phyloP scores from a whole-genome alignment of 441 rosid species.

The Rhodomyrtus psidioides region DNA sequence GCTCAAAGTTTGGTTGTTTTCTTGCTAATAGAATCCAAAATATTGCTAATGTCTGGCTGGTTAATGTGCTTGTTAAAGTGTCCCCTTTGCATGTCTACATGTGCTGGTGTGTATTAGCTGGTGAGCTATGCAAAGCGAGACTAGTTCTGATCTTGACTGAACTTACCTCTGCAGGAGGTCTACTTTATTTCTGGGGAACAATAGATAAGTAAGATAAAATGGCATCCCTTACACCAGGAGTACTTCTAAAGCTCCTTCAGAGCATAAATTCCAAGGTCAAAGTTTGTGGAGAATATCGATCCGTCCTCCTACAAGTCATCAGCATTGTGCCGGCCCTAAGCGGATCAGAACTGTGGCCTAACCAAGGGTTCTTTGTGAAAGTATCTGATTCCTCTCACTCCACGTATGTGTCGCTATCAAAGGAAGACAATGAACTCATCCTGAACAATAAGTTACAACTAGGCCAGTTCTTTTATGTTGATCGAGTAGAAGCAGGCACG shows the following conservation, averaged over 20 bases:
- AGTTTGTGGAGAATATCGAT: constrained; percentile 74
- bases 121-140: neutral
- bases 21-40: neutral
- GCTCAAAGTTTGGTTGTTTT: neutral
- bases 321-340: constrained; percentile 86
- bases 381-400: constrained; percentile 93
- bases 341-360: constrained; percentile 89
- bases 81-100: neutral
- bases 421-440: constrained; percentile 78
- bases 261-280: constrained; percentile 55
- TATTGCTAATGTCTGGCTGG: neutral
- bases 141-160: neutral
- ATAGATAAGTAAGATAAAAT: constrained; percentile 8
- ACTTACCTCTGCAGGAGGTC: neutral
- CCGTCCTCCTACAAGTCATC: constrained; percentile 83
- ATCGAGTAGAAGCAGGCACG: constrained; percentile 55
- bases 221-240: constrained; percentile 86
- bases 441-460: constrained; percentile 72
- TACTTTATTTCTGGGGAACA: neutral
- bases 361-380: constrained; percentile 88
- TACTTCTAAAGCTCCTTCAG: constrained; percentile 77
- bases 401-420: constrained; percentile 59
- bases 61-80: neutral
- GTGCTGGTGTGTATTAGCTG: neutral
- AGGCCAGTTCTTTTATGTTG: constrained; percentile 89